Conservation (phyloP, 2,329 filamentous ascomycete species). For the Diaporthe humulicola region DNA sequence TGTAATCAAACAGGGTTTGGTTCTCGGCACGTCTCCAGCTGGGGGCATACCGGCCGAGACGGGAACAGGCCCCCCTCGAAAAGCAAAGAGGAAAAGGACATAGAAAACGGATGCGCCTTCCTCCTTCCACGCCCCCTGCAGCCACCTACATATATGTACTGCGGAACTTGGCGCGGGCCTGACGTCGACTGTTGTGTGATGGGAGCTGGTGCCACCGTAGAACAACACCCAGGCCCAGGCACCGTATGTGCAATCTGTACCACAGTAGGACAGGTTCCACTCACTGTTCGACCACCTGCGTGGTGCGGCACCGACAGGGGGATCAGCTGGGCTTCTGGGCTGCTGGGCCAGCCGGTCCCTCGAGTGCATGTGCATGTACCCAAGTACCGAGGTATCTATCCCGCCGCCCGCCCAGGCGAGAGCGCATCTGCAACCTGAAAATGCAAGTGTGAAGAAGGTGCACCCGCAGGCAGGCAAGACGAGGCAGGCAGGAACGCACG, state of each 20-base stretch:
- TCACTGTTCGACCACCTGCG: constrained; percentile 16
- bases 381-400: not conserved
- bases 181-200: constrained; percentile 22
- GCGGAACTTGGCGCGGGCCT: constrained; percentile 16
- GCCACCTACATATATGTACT: not conserved
- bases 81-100: not conserved
- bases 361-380: not conserved
- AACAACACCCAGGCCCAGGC: constrained; percentile 1
- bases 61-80: not conserved
- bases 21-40: not conserved
- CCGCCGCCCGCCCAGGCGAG: no score
- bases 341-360: not conserved
- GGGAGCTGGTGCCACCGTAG: not conserved
- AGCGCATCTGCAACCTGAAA: not conserved
- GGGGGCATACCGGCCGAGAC: constrained; percentile 10
- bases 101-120: not conserved
- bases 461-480: constrained; percentile 21
- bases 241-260: constrained; percentile 9
- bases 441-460: constrained; percentile 7
- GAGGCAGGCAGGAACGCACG: no score
- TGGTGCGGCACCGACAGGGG: constrained; percentile 10
- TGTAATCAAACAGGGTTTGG: constrained; percentile 6
- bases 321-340: not conserved
- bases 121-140: constrained; percentile 12
- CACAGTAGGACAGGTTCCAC: constrained; percentile 11